Percentiles rank a stretch among this genome's conserved stretches.
phyloP scores from a whole-genome alignment of 352 stramenopile genomes.

The Pythium sukuiense region DNA sequence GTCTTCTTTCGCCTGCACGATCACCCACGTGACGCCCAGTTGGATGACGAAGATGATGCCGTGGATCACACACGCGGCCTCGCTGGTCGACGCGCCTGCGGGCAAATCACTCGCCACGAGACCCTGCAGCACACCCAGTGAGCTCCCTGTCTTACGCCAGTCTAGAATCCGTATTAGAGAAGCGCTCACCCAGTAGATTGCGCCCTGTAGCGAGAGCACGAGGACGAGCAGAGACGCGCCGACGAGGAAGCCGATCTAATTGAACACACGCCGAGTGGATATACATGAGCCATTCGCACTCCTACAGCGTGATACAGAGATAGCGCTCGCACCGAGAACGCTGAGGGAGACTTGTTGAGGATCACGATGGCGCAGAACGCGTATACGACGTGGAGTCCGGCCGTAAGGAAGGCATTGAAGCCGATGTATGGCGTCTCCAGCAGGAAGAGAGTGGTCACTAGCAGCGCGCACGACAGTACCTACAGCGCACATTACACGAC shows the following conservation, averaged over 20 bases:
- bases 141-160: not conserved
- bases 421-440: conserved; percentile 67
- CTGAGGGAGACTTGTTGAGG: conserved; percentile 79
- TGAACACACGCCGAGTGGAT: conserved; percentile 3
- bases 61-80: conserved; percentile 52
- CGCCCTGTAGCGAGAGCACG: conserved; percentile 63
- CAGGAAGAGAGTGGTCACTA: conserved; percentile 72
- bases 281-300: conserved; percentile 1
- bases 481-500: conserved; percentile 18
- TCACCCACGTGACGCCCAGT: conserved; percentile 50
- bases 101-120: conserved; percentile 26
- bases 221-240: conserved; percentile 67
- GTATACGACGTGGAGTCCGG: conserved; percentile 59
- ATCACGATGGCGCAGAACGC: conserved; percentile 76
- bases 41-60: conserved; percentile 62
- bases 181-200: conserved; percentile 63
- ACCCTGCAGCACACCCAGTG: not conserved
- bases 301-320: not conserved
- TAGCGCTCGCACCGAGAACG: conserved; percentile 61
- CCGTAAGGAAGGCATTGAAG: conserved; percentile 67
- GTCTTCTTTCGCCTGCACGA: conserved; percentile 79
- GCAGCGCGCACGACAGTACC: conserved; percentile 57
- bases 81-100: conserved; percentile 35
- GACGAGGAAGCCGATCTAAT: conserved; percentile 72
- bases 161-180: not conserved